phyloP scores from a whole-genome alignment of 306 rosid genomes.

The Begonia masoniana region DNA sequence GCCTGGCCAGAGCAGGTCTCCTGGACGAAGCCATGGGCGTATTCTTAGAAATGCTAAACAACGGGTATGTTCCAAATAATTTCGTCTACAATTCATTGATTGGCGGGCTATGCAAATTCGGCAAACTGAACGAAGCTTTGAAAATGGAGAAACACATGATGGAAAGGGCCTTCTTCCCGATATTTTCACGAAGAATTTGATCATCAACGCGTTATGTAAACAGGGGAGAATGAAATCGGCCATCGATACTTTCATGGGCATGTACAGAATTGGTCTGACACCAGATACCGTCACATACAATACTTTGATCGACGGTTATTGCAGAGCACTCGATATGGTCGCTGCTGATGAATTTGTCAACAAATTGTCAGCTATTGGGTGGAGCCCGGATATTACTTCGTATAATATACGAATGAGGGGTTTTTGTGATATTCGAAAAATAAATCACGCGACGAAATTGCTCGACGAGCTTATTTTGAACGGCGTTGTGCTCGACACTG shows the following conservation, averaged over 20 bases:
- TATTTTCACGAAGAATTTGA: slow-evolving; percentile 48
- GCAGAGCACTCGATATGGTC: slow-evolving; percentile 53
- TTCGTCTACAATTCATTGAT: slow-evolving; percentile 70
- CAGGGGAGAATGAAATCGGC: slow-evolving; percentile 61
- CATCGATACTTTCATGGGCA: slow-evolving; percentile 31
- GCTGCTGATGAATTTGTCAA: slow-evolving; percentile 37
- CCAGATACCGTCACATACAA: slow-evolving; percentile 60
- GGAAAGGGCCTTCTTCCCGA: slow-evolving; percentile 57
- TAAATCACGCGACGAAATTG: slow-evolving; percentile 38
- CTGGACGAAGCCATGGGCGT: slow-evolving; percentile 41
- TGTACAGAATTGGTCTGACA: slow-evolving; percentile 36
- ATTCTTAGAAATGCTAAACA: slow-evolving; percentile 37
- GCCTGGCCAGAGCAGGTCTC: slow-evolving; percentile 47
- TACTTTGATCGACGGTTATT: slow-evolving; percentile 58
- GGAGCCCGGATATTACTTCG: slow-evolving; percentile 59
- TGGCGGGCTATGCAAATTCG: slow-evolving; percentile 37
- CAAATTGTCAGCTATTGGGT: slow-evolving; percentile 40
- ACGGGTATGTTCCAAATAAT: slow-evolving; percentile 61
- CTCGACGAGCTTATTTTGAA: slow-evolving; percentile 49
- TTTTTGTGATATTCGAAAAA: slow-evolving; percentile 35
- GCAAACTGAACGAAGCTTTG: slow-evolving; percentile 43
- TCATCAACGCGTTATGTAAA: slow-evolving; percentile 55
- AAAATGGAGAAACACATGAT: slow-evolving; percentile 52
- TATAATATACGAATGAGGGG: slow-evolving; percentile 51
- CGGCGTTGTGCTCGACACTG: slow-evolving; percentile 47